Base-by-base conservation (phyloP, 2,329 filamentous ascomycete species). In the Colletotrichum trifolii region DNA sequence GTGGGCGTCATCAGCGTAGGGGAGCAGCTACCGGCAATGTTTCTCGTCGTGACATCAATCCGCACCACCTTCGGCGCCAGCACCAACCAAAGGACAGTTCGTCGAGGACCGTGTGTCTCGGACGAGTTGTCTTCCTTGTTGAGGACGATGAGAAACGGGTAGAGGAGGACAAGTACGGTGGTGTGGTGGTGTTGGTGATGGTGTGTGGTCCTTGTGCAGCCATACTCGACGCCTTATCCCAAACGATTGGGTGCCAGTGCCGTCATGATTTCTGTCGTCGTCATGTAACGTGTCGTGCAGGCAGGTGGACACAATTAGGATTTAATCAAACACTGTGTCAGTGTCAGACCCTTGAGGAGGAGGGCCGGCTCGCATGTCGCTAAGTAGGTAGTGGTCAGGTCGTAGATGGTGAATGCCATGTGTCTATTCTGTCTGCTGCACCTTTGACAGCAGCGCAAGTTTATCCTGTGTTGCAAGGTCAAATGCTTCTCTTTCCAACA, bases 101-200 rank as follows among this genome's bases (percentile, higher is more conserved):
- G 43, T 49, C 36, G 52, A 39, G 38, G 40, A 49, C 49, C 50
- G 39, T 45, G 62, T 46, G 62, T 53, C 34, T 33, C 38, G 50
- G 50, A 47, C 46, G 35, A 34, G 17, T 50, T 43, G 35, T 45
- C 34, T 58, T 58, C 50, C 42, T 53, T 10, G 50, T 5, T 25
- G 25, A 25, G 4, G 4, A 25, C 25, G 25, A 25, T 25, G 25
- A 25, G 4, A 25, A 36, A 17, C 43, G 13, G 43, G 43, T 46
- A 8, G 42, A 15, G 15, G 15, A 46, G 43, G 7, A 46, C 38
- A 13, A 9, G 38, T 25, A 25, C 25, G 25, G 25, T 25, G 4
- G 25, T 25, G 38, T 40, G 25, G 17, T 64, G 62, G 46, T 52
- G 58, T 62, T 62, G 58, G 40, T 33, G 35, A 57, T 46, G 35